Base-by-base conservation (phyloP, 176 grass and related monocot genomes). In the Typha latifolia region DNA sequence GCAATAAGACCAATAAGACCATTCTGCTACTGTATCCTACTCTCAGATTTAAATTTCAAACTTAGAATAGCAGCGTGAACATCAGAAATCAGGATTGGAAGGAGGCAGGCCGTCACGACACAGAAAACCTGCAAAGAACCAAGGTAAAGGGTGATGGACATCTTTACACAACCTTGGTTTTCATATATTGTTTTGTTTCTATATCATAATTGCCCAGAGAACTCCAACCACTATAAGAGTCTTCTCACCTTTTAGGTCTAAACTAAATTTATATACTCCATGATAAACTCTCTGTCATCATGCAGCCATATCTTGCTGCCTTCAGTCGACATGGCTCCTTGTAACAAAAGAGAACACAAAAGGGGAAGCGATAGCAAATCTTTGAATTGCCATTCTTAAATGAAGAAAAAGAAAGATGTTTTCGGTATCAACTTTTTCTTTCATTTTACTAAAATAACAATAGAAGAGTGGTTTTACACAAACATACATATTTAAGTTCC, bases 81-180 rank as follows among this genome's bases (percentile, higher is more conserved):
- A 91, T 82, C 88, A 70, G 83, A 84, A 83, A 87, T 77, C 72
- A 76, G 64, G 73, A 48, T 47, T 57, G n/a, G 75, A 80, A 84
- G 80, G 48, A 82, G 66, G 70, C 73, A 78, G 73, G 68, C 80
- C 82, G 78, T 59, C 80, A 81, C 67, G 66, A 86, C 32, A 84
- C 75, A 84, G n/a, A 66, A 57, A 78, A 91, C 84, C 89, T 91
- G 89, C 89, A 91, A 87, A 82, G 49, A 91, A 91, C 81, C 75
- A 91, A 86, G 89, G 82, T 84, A 87, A 84, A 83, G 80, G 75
- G 84, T 91, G 81, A 91, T 84, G 78, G 84, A 71, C 82, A 85
- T 72, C 72, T 79, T 91, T 69, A 63, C 62, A 66, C 57, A 87
- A 64, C 55, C 72, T 84, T 47, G 71, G 82, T 72, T 69, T 76